phyloP scores from a whole-genome alignment of 2,329 filamentous ascomycete species.

The Fonsecaea multimorphosa region DNA sequence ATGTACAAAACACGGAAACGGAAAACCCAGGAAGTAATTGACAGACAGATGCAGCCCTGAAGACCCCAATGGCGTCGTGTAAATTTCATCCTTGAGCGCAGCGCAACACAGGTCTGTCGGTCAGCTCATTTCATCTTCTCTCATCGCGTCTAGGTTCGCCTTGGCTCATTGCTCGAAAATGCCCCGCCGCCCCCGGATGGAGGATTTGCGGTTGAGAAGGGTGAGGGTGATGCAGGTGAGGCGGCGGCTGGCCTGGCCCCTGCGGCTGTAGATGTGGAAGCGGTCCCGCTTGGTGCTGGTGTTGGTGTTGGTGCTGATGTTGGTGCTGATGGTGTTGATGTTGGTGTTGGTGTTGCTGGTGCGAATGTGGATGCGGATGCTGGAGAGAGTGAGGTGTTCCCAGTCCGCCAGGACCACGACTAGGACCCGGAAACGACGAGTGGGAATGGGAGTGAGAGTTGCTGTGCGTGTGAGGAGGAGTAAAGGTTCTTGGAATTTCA shows the following conservation, averaged over 20 bases:
- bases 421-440: constrained; percentile 16
- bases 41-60: background rate
- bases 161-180: constrained; percentile 32
- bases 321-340: constrained; percentile 19
- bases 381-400: constrained; percentile 16
- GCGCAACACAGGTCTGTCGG: background rate
- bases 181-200: constrained; percentile 27
- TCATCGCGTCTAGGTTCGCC: constrained; percentile 31
- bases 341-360: constrained; percentile 23
- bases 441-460: constrained; percentile 21
- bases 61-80: background rate
- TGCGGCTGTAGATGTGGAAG: constrained; percentile 15
- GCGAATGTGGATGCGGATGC: constrained; percentile 22
- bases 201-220: constrained; percentile 16
- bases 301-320: constrained; percentile 16
- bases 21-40: background rate
- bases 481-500: constrained; percentile 33
- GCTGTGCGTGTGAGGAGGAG: constrained; percentile 30
- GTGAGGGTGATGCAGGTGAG: constrained; percentile 28
- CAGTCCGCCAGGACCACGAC: constrained; percentile 13
- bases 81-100: background rate
- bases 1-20: background rate
- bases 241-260: constrained; percentile 10
- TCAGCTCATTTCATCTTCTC: constrained; percentile 18
- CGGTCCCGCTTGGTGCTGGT: constrained; percentile 23